These are phyloP conservation scores for Nyssa sinensis DNA, from an alignment of 148 eudicot species.

Conservation along the genomic window DNA sequence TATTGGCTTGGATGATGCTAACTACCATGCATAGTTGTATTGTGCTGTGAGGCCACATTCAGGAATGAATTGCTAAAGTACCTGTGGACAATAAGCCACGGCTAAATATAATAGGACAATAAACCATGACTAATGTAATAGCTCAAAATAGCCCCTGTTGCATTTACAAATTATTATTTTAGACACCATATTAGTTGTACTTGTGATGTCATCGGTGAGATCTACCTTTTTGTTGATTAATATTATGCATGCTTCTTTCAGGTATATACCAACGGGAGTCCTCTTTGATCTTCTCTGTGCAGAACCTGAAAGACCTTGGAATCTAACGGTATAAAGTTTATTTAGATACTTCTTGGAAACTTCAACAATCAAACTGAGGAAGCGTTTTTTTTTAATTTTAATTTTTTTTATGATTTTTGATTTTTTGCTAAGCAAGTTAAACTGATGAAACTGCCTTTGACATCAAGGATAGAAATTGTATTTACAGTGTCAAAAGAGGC, in stretches of 20 bases:
- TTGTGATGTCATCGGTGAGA: neutral
- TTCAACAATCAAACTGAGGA: neutral
- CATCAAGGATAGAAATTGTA: neutral
- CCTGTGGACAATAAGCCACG: neutral
- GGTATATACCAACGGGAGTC: conserved; percentile 96
- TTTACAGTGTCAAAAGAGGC: neutral
- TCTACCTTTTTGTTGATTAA: conserved; percentile 2
- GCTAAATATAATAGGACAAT: no score
- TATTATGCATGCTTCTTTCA: conserved; percentile 31
- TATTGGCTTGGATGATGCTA: neutral
- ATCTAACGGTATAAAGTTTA: conserved; percentile 60
- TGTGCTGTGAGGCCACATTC: neutral
- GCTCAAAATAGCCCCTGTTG: conserved; percentile 5
- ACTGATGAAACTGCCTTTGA: neutral
- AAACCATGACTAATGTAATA: neutral
- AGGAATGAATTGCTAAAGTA: neutral
- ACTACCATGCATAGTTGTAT: neutral
- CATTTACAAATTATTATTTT: neutral
- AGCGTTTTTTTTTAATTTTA: neutral
- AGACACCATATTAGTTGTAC: neutral
- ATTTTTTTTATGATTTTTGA: no score
- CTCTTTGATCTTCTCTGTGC: conserved; percentile 96
- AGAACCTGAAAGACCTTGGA: conserved; percentile 96
- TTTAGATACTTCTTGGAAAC: neutral
- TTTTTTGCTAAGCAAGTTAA: neutral